These are phyloP conservation scores for Trametes punicea DNA, from an alignment of 768 basidiomycete species.

Conservation along the genomic window DNA sequence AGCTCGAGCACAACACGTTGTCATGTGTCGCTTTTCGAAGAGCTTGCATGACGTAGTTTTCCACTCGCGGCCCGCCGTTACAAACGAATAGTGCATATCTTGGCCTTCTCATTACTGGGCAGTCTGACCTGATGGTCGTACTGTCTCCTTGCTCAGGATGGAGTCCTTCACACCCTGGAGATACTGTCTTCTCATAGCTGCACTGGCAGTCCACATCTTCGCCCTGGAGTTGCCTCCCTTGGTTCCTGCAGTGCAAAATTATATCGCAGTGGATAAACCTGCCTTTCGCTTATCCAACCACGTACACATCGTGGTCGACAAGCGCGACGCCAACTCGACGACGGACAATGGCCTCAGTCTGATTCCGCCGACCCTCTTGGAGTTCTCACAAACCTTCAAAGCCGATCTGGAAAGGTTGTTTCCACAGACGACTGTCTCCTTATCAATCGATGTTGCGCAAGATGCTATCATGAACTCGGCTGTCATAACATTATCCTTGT, in stretches of 20 bases:
- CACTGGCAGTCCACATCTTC: no score
- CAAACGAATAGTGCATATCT: neutral
- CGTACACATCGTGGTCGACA: constrained; percentile 19
- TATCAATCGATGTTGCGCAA: constrained; percentile 4
- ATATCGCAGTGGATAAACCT: neutral
- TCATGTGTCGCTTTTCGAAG: neutral
- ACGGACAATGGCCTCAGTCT: constrained; percentile 22
- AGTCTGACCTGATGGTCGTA: no score
- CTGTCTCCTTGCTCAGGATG: no score
- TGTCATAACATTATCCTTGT: constrained; percentile 18
- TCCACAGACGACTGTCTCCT: constrained; percentile 6
- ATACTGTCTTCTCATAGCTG: no score
- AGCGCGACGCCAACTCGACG: constrained; percentile 12
- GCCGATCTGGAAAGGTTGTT: constrained; percentile 24
- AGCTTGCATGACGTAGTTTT: neutral
- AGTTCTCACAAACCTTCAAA: constrained; percentile 25
- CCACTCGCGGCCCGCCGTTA: neutral
- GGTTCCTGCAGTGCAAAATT: constrained; percentile 21
- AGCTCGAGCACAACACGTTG: neutral
- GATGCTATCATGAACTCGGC: neutral
- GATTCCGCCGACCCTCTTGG: constrained; percentile 25
- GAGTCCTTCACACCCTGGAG: no score
- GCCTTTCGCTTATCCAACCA: constrained; percentile 9
- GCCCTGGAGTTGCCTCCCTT: constrained; percentile 8
- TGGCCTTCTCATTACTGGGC: neutral